phyloP scores from a whole-genome alignment of 2,329 filamentous ascomycete species.

The Arthrobotrys sinensis region DNA sequence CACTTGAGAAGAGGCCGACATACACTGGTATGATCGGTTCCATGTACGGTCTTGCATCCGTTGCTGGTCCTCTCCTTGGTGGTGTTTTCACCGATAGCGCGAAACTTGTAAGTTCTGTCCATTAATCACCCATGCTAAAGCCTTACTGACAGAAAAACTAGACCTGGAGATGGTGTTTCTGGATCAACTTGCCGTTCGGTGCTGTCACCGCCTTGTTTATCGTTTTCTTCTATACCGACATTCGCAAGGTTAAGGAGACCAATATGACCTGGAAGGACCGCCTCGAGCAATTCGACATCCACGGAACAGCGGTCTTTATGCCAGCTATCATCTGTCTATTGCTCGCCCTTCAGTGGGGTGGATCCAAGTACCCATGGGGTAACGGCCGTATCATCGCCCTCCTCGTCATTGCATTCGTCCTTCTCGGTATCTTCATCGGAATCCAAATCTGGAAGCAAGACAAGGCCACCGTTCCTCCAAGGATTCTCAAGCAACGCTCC shows the following conservation, averaged over 20 bases:
- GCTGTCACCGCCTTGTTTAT: conserved; percentile 66
- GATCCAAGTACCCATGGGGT: conserved; percentile 67
- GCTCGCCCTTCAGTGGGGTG: conserved; percentile 68
- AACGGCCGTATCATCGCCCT: conserved; percentile 66
- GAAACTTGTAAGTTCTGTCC: conserved; percentile 63
- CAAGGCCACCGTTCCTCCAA: conserved; percentile 71
- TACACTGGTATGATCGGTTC: conserved; percentile 73
- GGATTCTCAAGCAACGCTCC: conserved; percentile 70
- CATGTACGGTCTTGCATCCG: conserved; percentile 73
- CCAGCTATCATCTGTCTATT: conserved; percentile 67
- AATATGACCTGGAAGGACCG: conserved; percentile 62
- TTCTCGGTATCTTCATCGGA: conserved; percentile 65
- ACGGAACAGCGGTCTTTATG: conserved; percentile 66
- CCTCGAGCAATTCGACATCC: conserved; percentile 63
- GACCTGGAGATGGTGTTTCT: conserved; percentile 69
- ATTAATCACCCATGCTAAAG: neutral
- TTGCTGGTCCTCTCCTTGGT: conserved; percentile 67
- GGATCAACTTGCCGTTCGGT: conserved; percentile 68
- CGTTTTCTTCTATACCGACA: conserved; percentile 63
- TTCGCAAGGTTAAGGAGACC: conserved; percentile 61
- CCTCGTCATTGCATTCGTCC: conserved; percentile 65
- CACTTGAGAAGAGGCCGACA: conserved; percentile 72
- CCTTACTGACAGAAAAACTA: conserved; percentile 24
- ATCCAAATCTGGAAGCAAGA: conserved; percentile 70
- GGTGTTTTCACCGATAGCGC: conserved; percentile 64